These are phyloP conservation scores for Periconia macrospinosa DNA, from an alignment of 2,329 filamentous ascomycete species.

Conservation along the genomic window DNA sequence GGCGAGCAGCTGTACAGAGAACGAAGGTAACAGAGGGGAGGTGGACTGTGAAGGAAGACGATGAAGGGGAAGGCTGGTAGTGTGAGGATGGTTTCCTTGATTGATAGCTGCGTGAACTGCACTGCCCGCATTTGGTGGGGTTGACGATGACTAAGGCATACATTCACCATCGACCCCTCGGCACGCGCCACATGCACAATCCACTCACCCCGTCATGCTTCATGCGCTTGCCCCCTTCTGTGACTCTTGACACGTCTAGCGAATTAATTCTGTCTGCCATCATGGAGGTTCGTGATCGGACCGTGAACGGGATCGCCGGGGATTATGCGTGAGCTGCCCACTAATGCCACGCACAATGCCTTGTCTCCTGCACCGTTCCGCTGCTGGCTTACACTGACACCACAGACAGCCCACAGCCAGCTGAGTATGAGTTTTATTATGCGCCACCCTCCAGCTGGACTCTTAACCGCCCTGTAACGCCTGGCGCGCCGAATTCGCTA, in stretches of 20 bases:
- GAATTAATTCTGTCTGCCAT: not conserved
- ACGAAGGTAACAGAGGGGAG: not conserved
- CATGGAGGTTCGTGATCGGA: slow-evolving; percentile 6
- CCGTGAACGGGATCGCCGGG: slow-evolving; percentile 8
- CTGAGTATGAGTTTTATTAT: not conserved
- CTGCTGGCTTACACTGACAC: slow-evolving; percentile 2
- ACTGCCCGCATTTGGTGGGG: slow-evolving; percentile 13
- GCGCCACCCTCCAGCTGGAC: slow-evolving; percentile 24
- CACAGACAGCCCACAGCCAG: not conserved
- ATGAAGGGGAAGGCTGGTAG: not conserved
- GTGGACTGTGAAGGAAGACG: not conserved
- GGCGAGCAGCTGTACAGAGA: not conserved
- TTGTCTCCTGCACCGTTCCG: slow-evolving; percentile 1
- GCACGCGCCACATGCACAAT: not conserved
- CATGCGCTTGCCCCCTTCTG: not conserved
- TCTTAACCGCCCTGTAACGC: slow-evolving; percentile 20
- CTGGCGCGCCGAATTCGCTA: not conserved
- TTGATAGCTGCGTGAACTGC: not conserved
- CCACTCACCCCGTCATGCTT: slow-evolving; percentile 1
- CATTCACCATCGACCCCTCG: not conserved
- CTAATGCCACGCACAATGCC: slow-evolving; percentile 12
- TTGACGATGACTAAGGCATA: slow-evolving; percentile 4
- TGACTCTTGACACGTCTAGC: slow-evolving; percentile 2
- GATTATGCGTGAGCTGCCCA: slow-evolving; percentile 28
- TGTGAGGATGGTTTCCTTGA: slow-evolving; percentile 2